phyloP scores from a whole-genome alignment of 1,284 basidiomycete species.

The Neonothopanus nambi region DNA sequence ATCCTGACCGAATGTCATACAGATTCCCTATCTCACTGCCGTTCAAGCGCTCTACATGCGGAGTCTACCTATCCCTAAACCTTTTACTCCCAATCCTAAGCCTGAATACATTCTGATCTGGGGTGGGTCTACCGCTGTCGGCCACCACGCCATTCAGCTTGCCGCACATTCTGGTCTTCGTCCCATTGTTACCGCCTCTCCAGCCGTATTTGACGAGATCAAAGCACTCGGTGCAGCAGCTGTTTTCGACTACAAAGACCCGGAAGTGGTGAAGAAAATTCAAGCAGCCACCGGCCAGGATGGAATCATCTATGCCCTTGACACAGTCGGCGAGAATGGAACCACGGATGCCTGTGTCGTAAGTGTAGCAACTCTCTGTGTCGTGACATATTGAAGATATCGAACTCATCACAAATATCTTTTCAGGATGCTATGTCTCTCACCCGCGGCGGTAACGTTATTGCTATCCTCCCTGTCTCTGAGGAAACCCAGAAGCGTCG shows the following conservation, averaged over 20 bases:
- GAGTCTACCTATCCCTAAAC: conserved; percentile 28
- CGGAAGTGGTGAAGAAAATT: conserved; percentile 6
- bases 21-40: conserved; percentile 17
- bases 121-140: conserved; percentile 37
- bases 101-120: conserved; percentile 33
- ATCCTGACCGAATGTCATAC: too few relatives aligned
- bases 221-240: conserved; percentile 32
- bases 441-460: background rate
- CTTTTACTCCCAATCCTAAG: conserved; percentile 12
- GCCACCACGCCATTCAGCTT: conserved; percentile 41
- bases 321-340: conserved; percentile 1
- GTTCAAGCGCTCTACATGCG: conserved; percentile 29
- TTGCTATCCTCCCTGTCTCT: background rate
- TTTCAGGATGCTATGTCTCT: background rate
- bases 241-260: conserved; percentile 34
- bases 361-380: background rate
- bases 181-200: conserved; percentile 40
- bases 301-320: conserved; percentile 2
- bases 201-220: conserved; percentile 4
- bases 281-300: conserved; percentile 2
- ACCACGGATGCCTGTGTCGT: background rate
- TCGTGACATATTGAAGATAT: background rate
- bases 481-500: background rate
- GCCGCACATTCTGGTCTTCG: conserved; percentile 37
- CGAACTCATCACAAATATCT: background rate